These are phyloP conservation scores for Lachnum nothofagi DNA, from an alignment of 2,329 filamentous ascomycete species.

Conservation along the genomic window DNA sequence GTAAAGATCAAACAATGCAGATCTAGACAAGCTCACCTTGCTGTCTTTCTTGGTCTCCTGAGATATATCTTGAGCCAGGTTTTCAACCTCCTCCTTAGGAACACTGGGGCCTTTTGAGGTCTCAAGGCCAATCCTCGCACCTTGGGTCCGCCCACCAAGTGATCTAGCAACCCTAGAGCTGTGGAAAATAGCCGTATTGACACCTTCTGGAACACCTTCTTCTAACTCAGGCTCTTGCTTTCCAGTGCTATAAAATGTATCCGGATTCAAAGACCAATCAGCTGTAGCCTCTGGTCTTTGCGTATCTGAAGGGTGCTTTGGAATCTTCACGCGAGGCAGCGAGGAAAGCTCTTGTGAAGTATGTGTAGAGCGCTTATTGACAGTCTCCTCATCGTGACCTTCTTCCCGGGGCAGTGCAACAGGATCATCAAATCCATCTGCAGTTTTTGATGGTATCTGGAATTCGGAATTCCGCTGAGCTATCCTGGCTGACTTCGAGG, in stretches of 20 bases:
- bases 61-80: slow-evolving; percentile 42
- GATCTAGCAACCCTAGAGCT: slow-evolving; percentile 53
- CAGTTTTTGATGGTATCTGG: slow-evolving; percentile 47
- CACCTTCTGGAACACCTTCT: slow-evolving; percentile 48
- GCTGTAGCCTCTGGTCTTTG: slow-evolving; percentile 23
- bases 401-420: slow-evolving; percentile 22
- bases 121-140: slow-evolving; percentile 23
- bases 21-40: slow-evolving; percentile 24
- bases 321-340: slow-evolving; percentile 51
- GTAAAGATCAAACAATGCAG: slow-evolving; percentile 25
- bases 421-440: slow-evolving; percentile 37
- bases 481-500: slow-evolving; percentile 40
- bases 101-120: slow-evolving; percentile 17
- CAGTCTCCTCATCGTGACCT: slow-evolving; percentile 47
- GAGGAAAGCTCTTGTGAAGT: slow-evolving; percentile 45
- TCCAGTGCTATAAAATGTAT: slow-evolving; percentile 36
- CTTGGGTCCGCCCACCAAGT: slow-evolving; percentile 43
- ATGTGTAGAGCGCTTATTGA: slow-evolving; percentile 46
- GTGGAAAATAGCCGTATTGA: slow-evolving; percentile 58
- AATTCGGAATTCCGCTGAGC: slow-evolving; percentile 45
- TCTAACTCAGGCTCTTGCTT: slow-evolving; percentile 18
- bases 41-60: slow-evolving; percentile 36
- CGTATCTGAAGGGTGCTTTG: slow-evolving; percentile 41
- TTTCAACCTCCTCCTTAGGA: slow-evolving; percentile 37
- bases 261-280: slow-evolving; percentile 23